Evolutionary conservation across 176 grass and related monocot genomes (phyloP), one percentile per base, ranked within the genome.

Genomic region (Saccharum spontaneum): DNA sequence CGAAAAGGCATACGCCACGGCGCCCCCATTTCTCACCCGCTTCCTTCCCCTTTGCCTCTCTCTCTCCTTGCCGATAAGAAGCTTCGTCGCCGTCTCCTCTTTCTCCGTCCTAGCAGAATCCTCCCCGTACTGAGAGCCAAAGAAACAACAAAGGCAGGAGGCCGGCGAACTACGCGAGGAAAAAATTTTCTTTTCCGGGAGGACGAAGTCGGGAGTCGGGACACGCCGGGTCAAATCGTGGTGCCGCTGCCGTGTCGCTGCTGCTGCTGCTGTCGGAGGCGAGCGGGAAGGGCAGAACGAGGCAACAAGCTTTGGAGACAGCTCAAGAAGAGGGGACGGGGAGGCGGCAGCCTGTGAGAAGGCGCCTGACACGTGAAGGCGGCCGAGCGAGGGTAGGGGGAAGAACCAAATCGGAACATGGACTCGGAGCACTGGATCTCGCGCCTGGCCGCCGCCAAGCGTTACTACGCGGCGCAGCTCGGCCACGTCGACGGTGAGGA

Each of bases 381-480:
- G 39, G 17, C 31, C 31, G 20, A 16, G 20, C 44, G 4, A 57
- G 45, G 37, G 76, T 41, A 75, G 61, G 34, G 61, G 34, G 12
- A n/a, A 41, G 66, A 17, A 18, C 4, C 66, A 24, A 59, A 82
- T 71, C 79, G 28, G 17, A 49, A 63, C 89, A 94, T 97, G 94
- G 92, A 97, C 82, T 98, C 96, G 83, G 89, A 95, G 88, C 93
- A 94, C 86, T 98, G 96, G 96, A 95, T 95, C 93, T 95, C 96
- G 64, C 93, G 90, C 91, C 91, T 95, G 33, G 93, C 93, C 45
- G 93, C 93, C 62, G 93, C 93, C 48, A 98, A 98, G 91, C 89
- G 96, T 36, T 86, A 89, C 88, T 94, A 95, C 88, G 90, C 93
- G 10, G 85, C 83, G 49, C 93, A 88, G 84, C 88, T 89, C 64